phyloP scores from a whole-genome alignment of 2,329 filamentous ascomycete species.

The Arthrobotrys sinensis region DNA sequence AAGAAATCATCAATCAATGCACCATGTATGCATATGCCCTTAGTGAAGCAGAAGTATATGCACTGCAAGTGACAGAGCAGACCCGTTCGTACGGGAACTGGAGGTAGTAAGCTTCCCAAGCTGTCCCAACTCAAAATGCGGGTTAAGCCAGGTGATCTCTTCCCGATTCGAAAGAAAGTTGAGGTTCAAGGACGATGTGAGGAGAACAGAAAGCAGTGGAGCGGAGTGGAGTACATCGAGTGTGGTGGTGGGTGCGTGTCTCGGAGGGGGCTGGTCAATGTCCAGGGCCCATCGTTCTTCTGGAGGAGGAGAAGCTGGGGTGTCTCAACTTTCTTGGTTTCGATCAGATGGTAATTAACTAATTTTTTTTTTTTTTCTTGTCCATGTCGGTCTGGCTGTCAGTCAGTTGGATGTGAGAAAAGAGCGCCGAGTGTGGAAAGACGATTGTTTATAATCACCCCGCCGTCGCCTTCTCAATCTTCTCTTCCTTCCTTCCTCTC shows the following conservation, averaged over 20 bases:
- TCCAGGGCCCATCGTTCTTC: conserved; percentile 22
- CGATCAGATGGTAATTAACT: conserved; percentile 48
- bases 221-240: not conserved
- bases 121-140: conserved; percentile 14
- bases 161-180: conserved; percentile 54
- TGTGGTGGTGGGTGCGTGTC: conserved; percentile 9
- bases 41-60: too few species aligned
- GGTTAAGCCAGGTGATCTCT: conserved; percentile 54
- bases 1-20: conserved; percentile 22
- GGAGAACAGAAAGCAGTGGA: conserved; percentile 17
- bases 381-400: not conserved
- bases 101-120: conserved; percentile 3
- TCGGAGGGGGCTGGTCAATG: conserved; percentile 23
- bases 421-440: conserved; percentile 7
- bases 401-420: conserved; percentile 4
- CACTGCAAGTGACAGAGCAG: not conserved
- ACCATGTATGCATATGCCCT: conserved; percentile 19
- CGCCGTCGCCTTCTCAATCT: conserved; percentile 19
- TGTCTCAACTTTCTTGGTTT: conserved; percentile 52
- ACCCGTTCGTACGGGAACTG: conserved; percentile 44
- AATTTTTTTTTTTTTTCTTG: conserved; percentile 36
- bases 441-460: conserved; percentile 54
- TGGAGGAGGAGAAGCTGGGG: conserved; percentile 22
- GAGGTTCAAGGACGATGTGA: conserved; percentile 11
- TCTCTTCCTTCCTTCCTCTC: conserved; percentile 31